phyloP scores from a whole-genome alignment of 495 filamentous ascomycete species.

The Parathielavia hyrcaniae region DNA sequence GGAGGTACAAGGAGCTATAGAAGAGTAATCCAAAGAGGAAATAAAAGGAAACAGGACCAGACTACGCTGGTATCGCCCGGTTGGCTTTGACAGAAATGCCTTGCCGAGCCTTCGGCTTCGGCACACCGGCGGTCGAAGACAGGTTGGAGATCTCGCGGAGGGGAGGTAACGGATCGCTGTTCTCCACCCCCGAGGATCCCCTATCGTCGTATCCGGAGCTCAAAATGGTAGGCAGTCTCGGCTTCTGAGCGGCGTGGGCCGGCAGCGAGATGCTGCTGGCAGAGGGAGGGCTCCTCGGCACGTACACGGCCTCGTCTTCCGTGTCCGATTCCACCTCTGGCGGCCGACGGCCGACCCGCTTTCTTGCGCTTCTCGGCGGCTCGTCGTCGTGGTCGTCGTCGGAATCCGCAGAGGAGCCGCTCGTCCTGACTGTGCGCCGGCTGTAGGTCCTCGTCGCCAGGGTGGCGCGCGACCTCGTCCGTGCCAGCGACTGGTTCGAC shows the following conservation, averaged over 20 bases:
- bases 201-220: constrained; percentile 26
- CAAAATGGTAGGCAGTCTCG: constrained; percentile 34
- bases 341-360: constrained; percentile 23
- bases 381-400: constrained; percentile 32
- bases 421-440: constrained; percentile 29
- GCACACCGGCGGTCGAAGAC: background rate
- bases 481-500: constrained; percentile 20
- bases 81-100: background rate
- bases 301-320: constrained; percentile 23
- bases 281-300: constrained; percentile 21
- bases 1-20: background rate
- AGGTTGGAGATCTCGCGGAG: constrained; percentile 14
- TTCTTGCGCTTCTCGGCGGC: constrained; percentile 18
- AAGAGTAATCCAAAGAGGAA: background rate
- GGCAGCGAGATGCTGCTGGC: constrained; percentile 15
- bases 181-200: background rate
- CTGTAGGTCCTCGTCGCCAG: constrained; percentile 32
- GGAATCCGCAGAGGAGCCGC: constrained; percentile 35
- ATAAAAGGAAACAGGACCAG: background rate
- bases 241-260: constrained; percentile 28
- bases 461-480: constrained; percentile 22
- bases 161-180: background rate
- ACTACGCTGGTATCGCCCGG: background rate
- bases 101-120: background rate
- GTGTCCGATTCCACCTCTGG: constrained; percentile 31